These are phyloP conservation scores for Azolla pinnata DNA, from an alignment of 75 land plant genomes.

Conservation along the genomic window DNA sequence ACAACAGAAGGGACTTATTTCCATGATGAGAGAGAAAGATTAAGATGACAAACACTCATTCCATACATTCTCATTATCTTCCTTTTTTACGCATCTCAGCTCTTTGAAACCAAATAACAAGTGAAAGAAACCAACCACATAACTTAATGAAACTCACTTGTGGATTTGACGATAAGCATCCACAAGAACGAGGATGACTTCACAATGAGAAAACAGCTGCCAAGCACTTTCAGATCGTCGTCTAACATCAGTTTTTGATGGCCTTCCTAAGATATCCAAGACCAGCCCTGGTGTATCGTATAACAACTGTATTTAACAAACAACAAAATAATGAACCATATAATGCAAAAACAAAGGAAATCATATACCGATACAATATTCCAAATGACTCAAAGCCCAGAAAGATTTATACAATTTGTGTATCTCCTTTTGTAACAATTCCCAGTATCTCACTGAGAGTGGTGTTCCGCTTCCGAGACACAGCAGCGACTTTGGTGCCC, in stretches of 20 bases:
- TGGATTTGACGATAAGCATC: slow-evolving; percentile 87
- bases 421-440: slow-evolving; percentile 64
- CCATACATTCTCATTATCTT: too few relatives aligned
- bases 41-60: too few relatives aligned
- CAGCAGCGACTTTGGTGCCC: slow-evolving; percentile 88
- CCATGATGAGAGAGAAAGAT: too few relatives aligned
- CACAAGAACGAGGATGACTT: slow-evolving; percentile 76
- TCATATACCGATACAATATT: too few relatives aligned
- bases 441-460: slow-evolving; percentile 90
- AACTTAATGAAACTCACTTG: slow-evolving; percentile 43
- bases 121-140: too few relatives aligned
- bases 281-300: slow-evolving; percentile 94
- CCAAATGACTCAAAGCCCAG: too few relatives aligned
- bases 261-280: slow-evolving; percentile 50
- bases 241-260: slow-evolving; percentile 48
- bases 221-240: slow-evolving; percentile 82
- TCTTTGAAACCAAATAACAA: too few relatives aligned
- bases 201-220: slow-evolving; percentile 66
- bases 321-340: background rate
- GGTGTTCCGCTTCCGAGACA: slow-evolving; percentile 91
- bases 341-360: slow-evolving; percentile 9
- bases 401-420: slow-evolving; percentile 82
- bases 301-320: slow-evolving; percentile 48
- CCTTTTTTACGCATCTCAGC: too few relatives aligned
- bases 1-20: too few relatives aligned